These are phyloP conservation scores for Suillus bovinus DNA, from an alignment of 768 basidiomycete genomes.

Conservation along the genomic window DNA sequence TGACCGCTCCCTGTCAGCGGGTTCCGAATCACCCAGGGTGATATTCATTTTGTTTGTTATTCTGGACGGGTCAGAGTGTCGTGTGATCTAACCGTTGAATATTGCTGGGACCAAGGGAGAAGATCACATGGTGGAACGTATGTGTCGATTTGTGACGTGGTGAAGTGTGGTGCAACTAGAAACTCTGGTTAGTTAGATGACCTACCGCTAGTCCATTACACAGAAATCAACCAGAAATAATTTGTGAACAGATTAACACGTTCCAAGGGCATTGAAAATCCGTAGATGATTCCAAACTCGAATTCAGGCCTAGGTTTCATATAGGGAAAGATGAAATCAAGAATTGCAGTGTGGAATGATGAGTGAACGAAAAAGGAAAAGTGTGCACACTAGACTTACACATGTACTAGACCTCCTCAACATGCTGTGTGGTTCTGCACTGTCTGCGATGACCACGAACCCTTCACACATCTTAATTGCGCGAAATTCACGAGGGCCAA, in stretches of 20 bases:
- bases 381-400: too few species aligned
- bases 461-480: slow-evolving; percentile 89
- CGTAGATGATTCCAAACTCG: neutral
- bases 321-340: neutral
- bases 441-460: slow-evolving; percentile 59
- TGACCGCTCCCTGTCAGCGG: neutral
- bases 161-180: neutral
- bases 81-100: neutral
- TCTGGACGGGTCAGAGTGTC: neutral
- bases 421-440: neutral
- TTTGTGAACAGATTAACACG: neutral
- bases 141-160: neutral
- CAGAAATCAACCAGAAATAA: neutral
- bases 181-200: neutral
- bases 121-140: neutral
- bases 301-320: neutral
- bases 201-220: neutral
- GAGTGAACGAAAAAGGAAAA: slow-evolving; percentile 3
- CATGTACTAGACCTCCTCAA: neutral
- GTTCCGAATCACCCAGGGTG: neutral
- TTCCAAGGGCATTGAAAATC: neutral
- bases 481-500: slow-evolving; percentile 74
- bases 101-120: neutral
- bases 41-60: neutral
- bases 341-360: too few species aligned